Evolutionary conservation across 768 basidiomycete genomes (phyloP).

Genomic region (Tulasnella sp.): DNA sequence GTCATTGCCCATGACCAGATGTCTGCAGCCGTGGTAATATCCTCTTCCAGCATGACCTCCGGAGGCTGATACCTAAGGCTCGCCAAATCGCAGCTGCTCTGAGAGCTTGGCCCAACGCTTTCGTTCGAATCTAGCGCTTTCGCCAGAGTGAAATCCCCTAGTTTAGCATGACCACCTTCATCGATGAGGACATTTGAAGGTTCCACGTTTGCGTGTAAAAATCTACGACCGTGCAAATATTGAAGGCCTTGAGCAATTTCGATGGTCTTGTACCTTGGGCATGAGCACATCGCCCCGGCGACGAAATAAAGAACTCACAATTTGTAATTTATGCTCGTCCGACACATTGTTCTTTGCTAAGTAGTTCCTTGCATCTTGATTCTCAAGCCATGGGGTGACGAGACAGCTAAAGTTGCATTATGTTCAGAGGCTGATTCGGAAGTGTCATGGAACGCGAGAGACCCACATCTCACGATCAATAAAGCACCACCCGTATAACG

Average conservation of each 20-base stretch:
- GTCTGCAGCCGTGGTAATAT: background rate
- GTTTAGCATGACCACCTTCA: background rate
- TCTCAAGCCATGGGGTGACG: conserved; percentile 1
- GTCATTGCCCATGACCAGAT: conserved; percentile 31
- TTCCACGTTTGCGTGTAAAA: conserved; percentile 12
- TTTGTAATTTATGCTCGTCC: no score
- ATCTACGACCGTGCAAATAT: conserved; percentile 15
- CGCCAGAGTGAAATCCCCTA: conserved; percentile 21
- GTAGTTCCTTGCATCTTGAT: background rate
- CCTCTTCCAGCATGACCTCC: background rate
- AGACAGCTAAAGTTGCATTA: background rate
- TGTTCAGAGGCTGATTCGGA: no score
- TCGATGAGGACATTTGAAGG: conserved; percentile 26
- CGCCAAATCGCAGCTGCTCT: conserved; percentile 6
- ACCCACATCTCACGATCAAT: no score
- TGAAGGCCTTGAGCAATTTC: conserved; percentile 13
- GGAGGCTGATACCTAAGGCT: conserved; percentile 26
- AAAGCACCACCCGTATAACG: background rate
- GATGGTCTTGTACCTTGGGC: background rate
- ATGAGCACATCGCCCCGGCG: background rate
- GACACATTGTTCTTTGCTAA: background rate
- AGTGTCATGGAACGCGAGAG: background rate
- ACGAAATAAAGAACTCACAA: no score
- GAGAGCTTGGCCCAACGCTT: background rate
- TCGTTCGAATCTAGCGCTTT: background rate